Base-by-base conservation (phyloP, 2,329 filamentous ascomycete species). In the Fusarium sp. region DNA sequence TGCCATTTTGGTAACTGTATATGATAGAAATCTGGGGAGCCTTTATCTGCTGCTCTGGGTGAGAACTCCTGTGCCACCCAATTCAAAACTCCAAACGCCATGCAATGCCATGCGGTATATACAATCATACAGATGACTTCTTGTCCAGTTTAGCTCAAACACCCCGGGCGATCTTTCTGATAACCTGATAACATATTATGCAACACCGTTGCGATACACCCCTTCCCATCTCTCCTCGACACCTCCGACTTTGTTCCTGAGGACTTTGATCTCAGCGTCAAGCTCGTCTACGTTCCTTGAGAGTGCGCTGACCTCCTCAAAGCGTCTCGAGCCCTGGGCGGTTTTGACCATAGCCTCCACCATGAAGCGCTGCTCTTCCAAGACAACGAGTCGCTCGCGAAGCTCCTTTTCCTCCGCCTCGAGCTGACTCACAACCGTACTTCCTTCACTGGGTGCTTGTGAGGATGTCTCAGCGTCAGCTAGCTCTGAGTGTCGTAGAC, bases 291-390 rank as follows among this genome's bases (percentile, higher is more conserved):
- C 83, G 74, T 97, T 97, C 63, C 91, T 87, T 7, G 90, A 90
- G 61, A 98, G 82, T 14, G 93, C 93, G 60, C 90, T 89, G 5
- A 97, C 93, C 80, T 98, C 95, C 76, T 97, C 95, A 73, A 97
- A 97, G 64, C 93, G 90, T 32, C 93, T 85, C 14, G 92, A 89
- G 44, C 90, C 91, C 50, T 91, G 91, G 1, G 94, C 93, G 66
- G 91, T 89, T 11, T 88, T 89, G 46, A 97, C 89, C 94, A 97
- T 97, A 74, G 93, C 90, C 40, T 91, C 89, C 0, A 98, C 94
- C 81, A 97, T 90, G 81, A 97, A 97, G 70, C 91, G 92, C 80
- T 98, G 95, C 81, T 98, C 95, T 79, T 97, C 94, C 2, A 98
- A 85, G 10, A 98, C 91, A 33, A 96, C 92, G 15, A 97, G 83